phyloP scores from a whole-genome alignment of 2,329 filamentous ascomycete species.

The Colletotrichum liriopes region DNA sequence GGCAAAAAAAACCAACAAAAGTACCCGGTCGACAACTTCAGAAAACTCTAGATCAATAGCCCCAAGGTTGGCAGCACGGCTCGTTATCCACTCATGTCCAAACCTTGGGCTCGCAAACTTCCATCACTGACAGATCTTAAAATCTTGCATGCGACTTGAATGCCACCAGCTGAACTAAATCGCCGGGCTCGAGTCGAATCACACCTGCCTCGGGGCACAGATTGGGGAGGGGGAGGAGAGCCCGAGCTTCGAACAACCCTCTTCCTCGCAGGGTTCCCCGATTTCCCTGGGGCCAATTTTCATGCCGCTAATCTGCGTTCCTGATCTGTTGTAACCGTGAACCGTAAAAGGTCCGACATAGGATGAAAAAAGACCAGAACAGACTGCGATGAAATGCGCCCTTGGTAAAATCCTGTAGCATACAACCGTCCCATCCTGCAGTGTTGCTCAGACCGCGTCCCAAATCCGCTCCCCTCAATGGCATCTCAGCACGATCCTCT shows the following conservation, averaged over 20 bases:
- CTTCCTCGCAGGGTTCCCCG: conserved; percentile 28
- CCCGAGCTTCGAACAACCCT: conserved; percentile 27
- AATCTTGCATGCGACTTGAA: neutral
- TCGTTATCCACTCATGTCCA: neutral
- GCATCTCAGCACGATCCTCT: conserved; percentile 10
- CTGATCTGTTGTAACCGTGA: conserved; percentile 15
- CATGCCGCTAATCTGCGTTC: conserved; percentile 16
- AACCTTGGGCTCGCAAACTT: neutral
- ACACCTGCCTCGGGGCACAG: neutral
- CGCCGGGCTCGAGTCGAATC: neutral
- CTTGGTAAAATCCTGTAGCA: neutral
- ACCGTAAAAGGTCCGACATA: neutral
- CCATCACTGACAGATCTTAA: conserved; percentile 1
- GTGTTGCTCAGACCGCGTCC: neutral
- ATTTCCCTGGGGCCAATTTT: neutral
- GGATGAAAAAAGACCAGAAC: neutral
- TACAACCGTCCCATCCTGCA: neutral
- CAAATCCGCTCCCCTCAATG: neutral
- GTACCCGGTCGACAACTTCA: neutral
- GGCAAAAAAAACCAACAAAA: neutral
- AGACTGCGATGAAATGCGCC: neutral
- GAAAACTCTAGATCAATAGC: conserved; percentile 2
- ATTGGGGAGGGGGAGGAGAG: neutral
- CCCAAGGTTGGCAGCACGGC: neutral
- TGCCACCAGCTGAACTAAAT: neutral